Conservation (phyloP, 2,329 filamentous ascomycete species). For the Botrytis squamosa region DNA sequence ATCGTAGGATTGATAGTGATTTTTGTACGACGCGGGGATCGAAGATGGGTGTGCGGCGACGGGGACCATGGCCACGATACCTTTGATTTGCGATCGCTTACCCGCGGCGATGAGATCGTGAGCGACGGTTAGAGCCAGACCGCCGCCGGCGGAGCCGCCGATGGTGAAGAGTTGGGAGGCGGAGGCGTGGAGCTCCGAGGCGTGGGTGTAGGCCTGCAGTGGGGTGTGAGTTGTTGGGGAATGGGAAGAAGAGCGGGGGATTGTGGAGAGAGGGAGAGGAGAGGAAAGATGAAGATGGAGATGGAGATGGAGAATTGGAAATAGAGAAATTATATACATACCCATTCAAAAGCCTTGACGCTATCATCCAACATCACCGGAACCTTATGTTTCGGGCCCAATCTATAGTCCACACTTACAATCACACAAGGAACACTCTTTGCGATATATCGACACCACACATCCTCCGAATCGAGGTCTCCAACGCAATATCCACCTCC, state of each 20-base stretch:
- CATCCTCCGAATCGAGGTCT: constrained; percentile 61
- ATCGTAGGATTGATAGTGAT: constrained; percentile 27
- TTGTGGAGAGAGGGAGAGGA: background rate
- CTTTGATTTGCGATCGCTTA: constrained; percentile 23
- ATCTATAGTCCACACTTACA: constrained; percentile 56
- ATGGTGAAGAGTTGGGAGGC: constrained; percentile 27
- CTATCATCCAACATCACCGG: constrained; percentile 15
- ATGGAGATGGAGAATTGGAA: no score
- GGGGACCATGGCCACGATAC: constrained; percentile 32
- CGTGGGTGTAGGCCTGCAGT: constrained; percentile 27
- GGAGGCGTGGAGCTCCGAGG: constrained; percentile 21
- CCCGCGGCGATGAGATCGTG: constrained; percentile 30
- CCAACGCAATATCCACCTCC: constrained; percentile 62
- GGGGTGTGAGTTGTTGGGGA: no score
- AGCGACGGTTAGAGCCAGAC: constrained; percentile 29
- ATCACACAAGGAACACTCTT: constrained; percentile 51
- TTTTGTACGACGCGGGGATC: constrained; percentile 26
- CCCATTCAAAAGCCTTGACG: constrained; percentile 8
- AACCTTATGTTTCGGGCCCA: background rate
- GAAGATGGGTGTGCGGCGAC: constrained; percentile 30
- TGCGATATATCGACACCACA: constrained; percentile 55
- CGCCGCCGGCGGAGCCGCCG: constrained; percentile 33
- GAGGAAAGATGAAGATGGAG: no score
- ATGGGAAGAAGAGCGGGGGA: no score
- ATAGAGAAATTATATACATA: background rate